Conservation (phyloP, 768 basidiomycete species). For the Kwoniella sp. region DNA sequence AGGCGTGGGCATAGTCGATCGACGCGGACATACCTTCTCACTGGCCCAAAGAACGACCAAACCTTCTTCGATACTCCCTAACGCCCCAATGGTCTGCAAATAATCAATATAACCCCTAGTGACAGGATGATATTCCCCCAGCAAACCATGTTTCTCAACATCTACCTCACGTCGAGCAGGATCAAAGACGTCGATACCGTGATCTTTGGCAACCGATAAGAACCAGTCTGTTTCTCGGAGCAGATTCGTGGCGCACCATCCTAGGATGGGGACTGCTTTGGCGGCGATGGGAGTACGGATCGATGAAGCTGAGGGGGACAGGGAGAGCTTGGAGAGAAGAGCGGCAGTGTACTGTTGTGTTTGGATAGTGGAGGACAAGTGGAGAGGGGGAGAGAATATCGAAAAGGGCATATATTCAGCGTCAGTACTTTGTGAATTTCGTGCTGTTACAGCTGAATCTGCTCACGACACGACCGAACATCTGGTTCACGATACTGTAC, state of each 20-base stretch:
- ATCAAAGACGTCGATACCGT: conserved; percentile 57
- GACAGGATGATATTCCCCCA: conserved; percentile 56
- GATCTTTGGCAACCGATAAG: conserved; percentile 59
- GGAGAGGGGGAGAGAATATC: too few species aligned
- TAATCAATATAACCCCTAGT: conserved; percentile 74
- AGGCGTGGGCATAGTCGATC: too few species aligned
- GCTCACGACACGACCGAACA: too few species aligned
- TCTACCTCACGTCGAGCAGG: background rate
- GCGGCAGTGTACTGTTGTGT: conserved; percentile 65
- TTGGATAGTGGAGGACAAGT: too few species aligned
- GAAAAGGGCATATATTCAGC: too few species aligned
- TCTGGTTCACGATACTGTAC: conserved; percentile 8
- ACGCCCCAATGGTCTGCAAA: conserved; percentile 63
- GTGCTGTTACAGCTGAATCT: too few species aligned
- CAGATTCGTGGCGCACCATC: conserved; percentile 59
- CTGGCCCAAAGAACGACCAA: conserved; percentile 76
- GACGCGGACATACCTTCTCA: conserved; percentile 77
- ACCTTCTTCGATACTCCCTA: conserved; percentile 64
- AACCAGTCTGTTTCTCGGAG: conserved; percentile 67
- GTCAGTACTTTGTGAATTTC: too few species aligned
- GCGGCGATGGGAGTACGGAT: background rate
- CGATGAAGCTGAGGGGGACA: background rate
- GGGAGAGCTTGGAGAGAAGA: conserved; percentile 59
- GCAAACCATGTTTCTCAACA: conserved; percentile 6
- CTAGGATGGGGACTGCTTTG: conserved; percentile 10